Evolutionary conservation across 441 rosid species (phyloP).

Genomic region (Jatropha multifida): DNA sequence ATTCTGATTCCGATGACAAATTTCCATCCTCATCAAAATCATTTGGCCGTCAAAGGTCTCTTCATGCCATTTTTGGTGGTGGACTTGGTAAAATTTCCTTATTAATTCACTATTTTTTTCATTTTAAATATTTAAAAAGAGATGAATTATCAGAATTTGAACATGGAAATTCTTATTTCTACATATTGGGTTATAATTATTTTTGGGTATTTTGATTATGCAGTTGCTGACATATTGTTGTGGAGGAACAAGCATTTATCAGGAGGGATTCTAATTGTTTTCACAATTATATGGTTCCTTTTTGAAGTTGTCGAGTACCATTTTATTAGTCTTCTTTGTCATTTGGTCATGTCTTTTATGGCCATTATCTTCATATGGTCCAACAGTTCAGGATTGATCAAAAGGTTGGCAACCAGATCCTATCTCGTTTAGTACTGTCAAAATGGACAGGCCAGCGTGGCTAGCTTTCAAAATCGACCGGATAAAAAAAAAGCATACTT

Average conservation of each 20-base stretch:
- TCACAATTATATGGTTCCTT: slow-evolving; percentile 48
- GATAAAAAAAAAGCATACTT: no score
- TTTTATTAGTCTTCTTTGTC: slow-evolving; percentile 49
- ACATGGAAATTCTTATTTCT: no score
- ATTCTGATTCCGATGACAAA: slow-evolving; percentile 16
- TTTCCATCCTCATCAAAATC: neutral
- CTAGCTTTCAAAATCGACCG: no score
- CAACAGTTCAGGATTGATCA: slow-evolving; percentile 35
- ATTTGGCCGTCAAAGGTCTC: neutral
- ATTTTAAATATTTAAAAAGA: neutral
- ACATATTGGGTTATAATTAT: no score
- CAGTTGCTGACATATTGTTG: slow-evolving; percentile 55
- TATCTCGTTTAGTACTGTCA: no score
- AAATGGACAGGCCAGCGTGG: no score
- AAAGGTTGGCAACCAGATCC: slow-evolving; percentile 26
- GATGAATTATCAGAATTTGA: no score
- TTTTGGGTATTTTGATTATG: slow-evolving; percentile 2
- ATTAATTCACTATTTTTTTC: slow-evolving; percentile 20
- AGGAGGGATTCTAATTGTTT: slow-evolving; percentile 39
- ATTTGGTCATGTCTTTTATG: slow-evolving; percentile 35
- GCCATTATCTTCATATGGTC: slow-evolving; percentile 47
- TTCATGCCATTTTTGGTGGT: slow-evolving; percentile 7
- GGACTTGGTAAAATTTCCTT: neutral
- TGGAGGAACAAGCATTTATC: slow-evolving; percentile 55
- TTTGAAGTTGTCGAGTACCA: slow-evolving; percentile 57